Evolutionary conservation across 2,329 filamentous ascomycete genomes (phyloP).

Genomic region (Colletotrichum nymphaeae): DNA sequence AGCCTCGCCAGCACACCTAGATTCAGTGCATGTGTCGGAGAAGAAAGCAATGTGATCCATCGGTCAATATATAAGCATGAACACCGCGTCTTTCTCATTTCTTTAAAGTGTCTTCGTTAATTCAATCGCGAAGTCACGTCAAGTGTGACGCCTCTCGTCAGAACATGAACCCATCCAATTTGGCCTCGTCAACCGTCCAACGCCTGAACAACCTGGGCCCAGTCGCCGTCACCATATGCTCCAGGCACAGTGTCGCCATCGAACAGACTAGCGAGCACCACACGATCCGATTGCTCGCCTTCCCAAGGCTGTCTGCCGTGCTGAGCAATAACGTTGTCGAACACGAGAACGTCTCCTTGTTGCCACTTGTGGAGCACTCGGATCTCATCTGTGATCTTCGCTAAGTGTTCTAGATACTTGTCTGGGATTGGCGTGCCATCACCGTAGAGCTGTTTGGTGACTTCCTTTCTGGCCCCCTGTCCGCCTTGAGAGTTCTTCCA

Average conservation of each 20-base stretch:
- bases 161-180: background rate
- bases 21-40: too few relatives aligned
- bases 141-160: too few relatives aligned
- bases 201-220: slow-evolving; percentile 59
- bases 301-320: slow-evolving; percentile 61
- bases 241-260: slow-evolving; percentile 58
- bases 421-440: slow-evolving; percentile 60
- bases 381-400: slow-evolving; percentile 59
- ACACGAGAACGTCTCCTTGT: slow-evolving; percentile 59
- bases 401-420: slow-evolving; percentile 53
- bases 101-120: too few relatives aligned
- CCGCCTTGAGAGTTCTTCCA: slow-evolving; percentile 46
- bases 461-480: slow-evolving; percentile 41
- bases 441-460: slow-evolving; percentile 54
- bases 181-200: slow-evolving; percentile 40
- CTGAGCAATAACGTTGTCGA: slow-evolving; percentile 60
- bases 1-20: too few relatives aligned
- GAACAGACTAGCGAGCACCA: slow-evolving; percentile 59
- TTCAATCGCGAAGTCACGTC: too few relatives aligned
- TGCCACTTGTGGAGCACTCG: slow-evolving; percentile 60
- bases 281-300: slow-evolving; percentile 56
- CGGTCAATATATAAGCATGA: too few relatives aligned
- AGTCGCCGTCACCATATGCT: slow-evolving; percentile 52
- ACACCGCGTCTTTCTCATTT: too few relatives aligned
- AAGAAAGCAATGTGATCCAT: too few relatives aligned